These are phyloP conservation scores for Zygoascus hellenicus DNA, from an alignment of 1,139 yeast species.

Conservation along the genomic window DNA sequence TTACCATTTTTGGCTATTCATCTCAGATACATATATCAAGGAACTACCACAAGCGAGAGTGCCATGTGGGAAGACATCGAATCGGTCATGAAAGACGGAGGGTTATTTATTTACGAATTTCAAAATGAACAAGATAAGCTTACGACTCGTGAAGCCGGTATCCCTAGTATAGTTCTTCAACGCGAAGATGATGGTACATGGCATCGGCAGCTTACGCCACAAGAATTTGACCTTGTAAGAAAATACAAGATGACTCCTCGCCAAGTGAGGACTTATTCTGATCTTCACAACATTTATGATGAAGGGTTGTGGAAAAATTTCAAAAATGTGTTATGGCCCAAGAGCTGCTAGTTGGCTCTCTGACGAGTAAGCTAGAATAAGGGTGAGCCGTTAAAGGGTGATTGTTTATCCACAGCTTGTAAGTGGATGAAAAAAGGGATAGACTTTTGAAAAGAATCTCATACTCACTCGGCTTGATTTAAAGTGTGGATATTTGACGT, in stretches of 20 bases:
- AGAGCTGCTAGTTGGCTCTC: neutral
- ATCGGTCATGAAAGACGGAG: slow-evolving; percentile 48
- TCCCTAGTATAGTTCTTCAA: slow-evolving; percentile 29
- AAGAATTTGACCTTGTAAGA: slow-evolving; percentile 24
- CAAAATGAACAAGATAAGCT: slow-evolving; percentile 13
- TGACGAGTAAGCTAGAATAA: too few species aligned
- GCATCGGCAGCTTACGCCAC: slow-evolving; percentile 27
- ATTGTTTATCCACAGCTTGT: too few species aligned
- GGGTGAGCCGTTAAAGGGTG: too few species aligned
- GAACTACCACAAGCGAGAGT: slow-evolving; percentile 88
- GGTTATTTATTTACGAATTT: slow-evolving; percentile 35
- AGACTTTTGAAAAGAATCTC: too few species aligned
- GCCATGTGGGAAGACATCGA: slow-evolving; percentile 78
- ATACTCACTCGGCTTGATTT: too few species aligned
- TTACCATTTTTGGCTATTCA: slow-evolving; percentile 57
- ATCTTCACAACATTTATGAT: slow-evolving; percentile 63
- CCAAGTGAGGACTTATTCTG: slow-evolving; percentile 40
- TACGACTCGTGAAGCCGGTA: slow-evolving; percentile 16
- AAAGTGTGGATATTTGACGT: too few species aligned
- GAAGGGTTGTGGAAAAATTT: slow-evolving; percentile 52
- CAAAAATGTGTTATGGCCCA: neutral
- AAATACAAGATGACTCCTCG: slow-evolving; percentile 23
- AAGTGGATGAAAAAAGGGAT: too few species aligned
- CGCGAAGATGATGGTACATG: slow-evolving; percentile 23
- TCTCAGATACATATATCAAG: slow-evolving; percentile 56